A percentile compares a stretch with the other conserved stretches of the same genome.
Evolutionary conservation across 805 yeast genomes (phyloP).

Genomic region (Barnettozyma californica): DNA sequence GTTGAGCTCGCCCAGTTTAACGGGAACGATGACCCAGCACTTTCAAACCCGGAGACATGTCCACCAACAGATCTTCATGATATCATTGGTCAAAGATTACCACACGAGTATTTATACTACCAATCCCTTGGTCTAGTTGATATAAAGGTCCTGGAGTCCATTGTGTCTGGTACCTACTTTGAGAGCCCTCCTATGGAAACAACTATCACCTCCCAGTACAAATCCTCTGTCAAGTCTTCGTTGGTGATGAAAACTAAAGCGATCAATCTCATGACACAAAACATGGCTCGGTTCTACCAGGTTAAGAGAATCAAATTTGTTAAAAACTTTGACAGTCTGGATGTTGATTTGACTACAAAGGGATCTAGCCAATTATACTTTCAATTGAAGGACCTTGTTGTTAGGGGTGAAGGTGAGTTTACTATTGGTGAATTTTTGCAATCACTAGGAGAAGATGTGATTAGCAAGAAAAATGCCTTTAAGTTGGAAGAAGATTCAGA

Average conservation of each 20-base stretch:
- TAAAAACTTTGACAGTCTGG: slow-evolving; percentile 48
- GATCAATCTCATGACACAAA: slow-evolving; percentile 61
- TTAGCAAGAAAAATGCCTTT: slow-evolving; percentile 14
- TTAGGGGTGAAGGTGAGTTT: slow-evolving; percentile 27
- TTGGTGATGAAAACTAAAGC: slow-evolving; percentile 52
- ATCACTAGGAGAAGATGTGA: slow-evolving; percentile 20
- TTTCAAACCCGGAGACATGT: slow-evolving; percentile 2
- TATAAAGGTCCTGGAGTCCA: slow-evolving; percentile 57
- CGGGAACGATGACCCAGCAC: slow-evolving; percentile 19
- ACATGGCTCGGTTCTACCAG: slow-evolving; percentile 81
- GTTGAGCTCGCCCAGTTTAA: slow-evolving; percentile 53
- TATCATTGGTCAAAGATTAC: slow-evolving; percentile 75
- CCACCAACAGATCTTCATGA: slow-evolving; percentile 76
- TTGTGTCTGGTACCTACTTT: slow-evolving; percentile 56
- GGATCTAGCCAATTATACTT: slow-evolving; percentile 48
- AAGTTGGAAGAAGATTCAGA: slow-evolving; percentile 22
- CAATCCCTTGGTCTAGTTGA: slow-evolving; percentile 71
- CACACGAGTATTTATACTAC: slow-evolving; percentile 81
- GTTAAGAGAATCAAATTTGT: slow-evolving; percentile 53
- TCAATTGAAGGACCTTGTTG: slow-evolving; percentile 31
- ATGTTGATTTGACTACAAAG: slow-evolving; percentile 44
- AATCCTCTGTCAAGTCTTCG: slow-evolving; percentile 42
- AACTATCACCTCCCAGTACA: slow-evolving; percentile 52
- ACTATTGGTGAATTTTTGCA: slow-evolving; percentile 24
- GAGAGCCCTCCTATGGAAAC: slow-evolving; percentile 68